phyloP scores from a whole-genome alignment of 768 basidiomycete genomes.

The Panaeolus papilionaceus region DNA sequence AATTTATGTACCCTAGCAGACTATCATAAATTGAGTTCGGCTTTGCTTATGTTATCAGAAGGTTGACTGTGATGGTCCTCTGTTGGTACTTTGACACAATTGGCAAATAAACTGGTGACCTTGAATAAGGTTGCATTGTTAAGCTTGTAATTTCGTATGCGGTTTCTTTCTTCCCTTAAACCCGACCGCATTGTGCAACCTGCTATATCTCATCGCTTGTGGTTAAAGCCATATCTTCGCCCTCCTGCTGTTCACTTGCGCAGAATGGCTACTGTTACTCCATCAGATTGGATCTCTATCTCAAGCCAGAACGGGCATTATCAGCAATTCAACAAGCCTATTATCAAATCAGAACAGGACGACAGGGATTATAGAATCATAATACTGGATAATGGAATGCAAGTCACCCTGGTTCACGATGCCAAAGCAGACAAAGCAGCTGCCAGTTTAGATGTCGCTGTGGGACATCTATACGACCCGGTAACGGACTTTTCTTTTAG shows the following conservation, averaged over 20 bases:
- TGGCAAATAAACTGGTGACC: constrained; percentile 11
- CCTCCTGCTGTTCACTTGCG: neutral
- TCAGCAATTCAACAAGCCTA: constrained; percentile 35
- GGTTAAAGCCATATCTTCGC: constrained; percentile 10
- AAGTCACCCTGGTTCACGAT: constrained; percentile 85
- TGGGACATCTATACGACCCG: constrained; percentile 94
- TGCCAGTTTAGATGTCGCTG: constrained; percentile 92
- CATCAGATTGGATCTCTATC: constrained; percentile 26
- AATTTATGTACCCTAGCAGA: too few species aligned
- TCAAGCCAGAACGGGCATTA: constrained; percentile 22
- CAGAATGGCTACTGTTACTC: constrained; percentile 26
- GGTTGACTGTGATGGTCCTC: constrained; percentile 28
- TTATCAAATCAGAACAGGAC: constrained; percentile 79
- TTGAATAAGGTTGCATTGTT: neutral
- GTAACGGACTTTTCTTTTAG: constrained; percentile 50
- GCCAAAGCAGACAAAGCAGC: constrained; percentile 91
- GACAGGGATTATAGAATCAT: constrained; percentile 84
- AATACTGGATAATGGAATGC: constrained; percentile 87
- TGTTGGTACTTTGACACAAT: neutral
- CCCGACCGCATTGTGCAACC: neutral
- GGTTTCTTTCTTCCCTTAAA: constrained; percentile 9
- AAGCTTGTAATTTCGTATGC: neutral
- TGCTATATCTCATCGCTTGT: neutral
- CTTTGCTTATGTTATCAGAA: constrained; percentile 6
- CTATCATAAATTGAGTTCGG: neutral